Conservation (phyloP, 306 rosid genomes). For the Glycyrrhiza uralensis region DNA sequence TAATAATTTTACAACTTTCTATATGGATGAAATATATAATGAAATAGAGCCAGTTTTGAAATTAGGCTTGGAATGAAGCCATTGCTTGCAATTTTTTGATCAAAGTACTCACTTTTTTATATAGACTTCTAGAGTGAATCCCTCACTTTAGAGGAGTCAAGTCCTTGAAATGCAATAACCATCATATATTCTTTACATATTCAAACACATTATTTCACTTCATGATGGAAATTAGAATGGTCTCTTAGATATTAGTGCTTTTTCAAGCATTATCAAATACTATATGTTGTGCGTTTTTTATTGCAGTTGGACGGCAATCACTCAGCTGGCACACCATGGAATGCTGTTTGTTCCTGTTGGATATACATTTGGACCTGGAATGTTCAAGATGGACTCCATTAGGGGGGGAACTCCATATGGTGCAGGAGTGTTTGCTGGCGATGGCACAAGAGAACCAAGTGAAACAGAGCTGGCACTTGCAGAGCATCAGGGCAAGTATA, state of each 20-base stretch:
- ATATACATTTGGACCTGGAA: constrained; percentile 88
- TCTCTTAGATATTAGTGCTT: not conserved
- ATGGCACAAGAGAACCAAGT: constrained; percentile 80
- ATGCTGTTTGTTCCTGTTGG: constrained; percentile 95
- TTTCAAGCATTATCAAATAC: not conserved
- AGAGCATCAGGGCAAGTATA: constrained; percentile 92
- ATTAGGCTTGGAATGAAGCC: not conserved
- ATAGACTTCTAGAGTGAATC: not conserved
- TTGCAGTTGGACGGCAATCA: constrained; percentile 97
- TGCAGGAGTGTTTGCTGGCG: constrained; percentile 90
- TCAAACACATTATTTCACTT: not conserved
- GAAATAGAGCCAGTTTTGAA: not conserved
- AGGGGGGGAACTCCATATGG: constrained; percentile 97
- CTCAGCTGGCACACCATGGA: constrained; percentile 92
- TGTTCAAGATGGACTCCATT: constrained; percentile 82
- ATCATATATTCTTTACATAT: not conserved
- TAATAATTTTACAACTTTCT: not conserved
- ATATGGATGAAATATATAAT: not conserved
- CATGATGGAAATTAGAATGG: not conserved
- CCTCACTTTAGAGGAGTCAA: not conserved
- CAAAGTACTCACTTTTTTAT: not conserved
- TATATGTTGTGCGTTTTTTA: constrained; percentile 12
- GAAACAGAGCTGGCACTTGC: constrained; percentile 88
- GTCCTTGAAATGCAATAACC: not conserved
- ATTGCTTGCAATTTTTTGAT: too few relatives aligned